Percentiles rank a stretch among this genome's conserved stretches.
Evolutionary conservation across 225 moss, liverwort and hornwort genomes (phyloP).

Genomic region (Polytrichum formosum): DNA sequence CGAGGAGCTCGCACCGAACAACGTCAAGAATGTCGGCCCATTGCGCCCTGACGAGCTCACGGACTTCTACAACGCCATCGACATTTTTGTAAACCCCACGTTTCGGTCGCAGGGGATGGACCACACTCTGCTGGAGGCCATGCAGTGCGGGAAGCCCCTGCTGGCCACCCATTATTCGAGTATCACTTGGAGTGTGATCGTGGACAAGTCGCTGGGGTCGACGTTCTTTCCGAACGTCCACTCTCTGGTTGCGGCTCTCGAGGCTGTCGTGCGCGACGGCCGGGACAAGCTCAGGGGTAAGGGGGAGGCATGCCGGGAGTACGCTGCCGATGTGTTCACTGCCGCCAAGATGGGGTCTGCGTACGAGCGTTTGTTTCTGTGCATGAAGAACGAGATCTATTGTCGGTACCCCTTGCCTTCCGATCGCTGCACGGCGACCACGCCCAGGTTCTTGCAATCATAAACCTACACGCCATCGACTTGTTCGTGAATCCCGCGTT

Average conservation of each 20-base stretch:
- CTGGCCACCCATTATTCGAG: slow-evolving; percentile 78
- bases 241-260: slow-evolving; percentile 51
- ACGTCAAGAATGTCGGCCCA: slow-evolving; percentile 68
- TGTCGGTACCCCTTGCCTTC: slow-evolving; percentile 71
- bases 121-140: slow-evolving; percentile 89
- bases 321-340: slow-evolving; percentile 78
- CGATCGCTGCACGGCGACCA: slow-evolving; percentile 23
- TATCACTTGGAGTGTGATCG: slow-evolving; percentile 59
- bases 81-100: slow-evolving; percentile 95
- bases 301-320: slow-evolving; percentile 59
- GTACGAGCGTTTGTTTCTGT: slow-evolving; percentile 90
- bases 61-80: slow-evolving; percentile 90
- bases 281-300: slow-evolving; percentile 38
- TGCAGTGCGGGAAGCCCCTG: slow-evolving; percentile 94
- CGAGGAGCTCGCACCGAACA: slow-evolving; percentile 69
- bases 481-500: too few relatives aligned
- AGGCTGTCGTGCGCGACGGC: slow-evolving; percentile 62
- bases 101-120: slow-evolving; percentile 90
- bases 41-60: slow-evolving; percentile 68
- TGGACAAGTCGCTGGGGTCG: slow-evolving; percentile 68
- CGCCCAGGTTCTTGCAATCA: slow-evolving; percentile 7
- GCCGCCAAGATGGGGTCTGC: slow-evolving; percentile 88
- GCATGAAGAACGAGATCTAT: slow-evolving; percentile 62
- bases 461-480: too few relatives aligned
- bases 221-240: slow-evolving; percentile 88